Conservation (phyloP, 2,329 filamentous ascomycete genomes). For the Hirsutella thompsonii region DNA sequence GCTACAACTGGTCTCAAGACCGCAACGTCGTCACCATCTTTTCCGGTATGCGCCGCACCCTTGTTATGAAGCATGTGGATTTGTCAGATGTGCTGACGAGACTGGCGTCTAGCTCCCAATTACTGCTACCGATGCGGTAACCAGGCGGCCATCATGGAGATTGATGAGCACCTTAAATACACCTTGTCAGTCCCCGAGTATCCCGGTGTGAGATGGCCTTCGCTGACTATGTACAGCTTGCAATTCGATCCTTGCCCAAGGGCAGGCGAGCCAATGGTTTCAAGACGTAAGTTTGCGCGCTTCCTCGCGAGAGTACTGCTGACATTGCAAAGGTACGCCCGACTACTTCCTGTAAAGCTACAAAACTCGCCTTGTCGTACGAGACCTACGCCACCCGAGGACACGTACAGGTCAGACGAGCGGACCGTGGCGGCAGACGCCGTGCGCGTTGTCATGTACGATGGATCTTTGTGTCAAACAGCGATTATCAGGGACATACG, state of each 20-base stretch:
- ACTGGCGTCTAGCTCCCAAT: constrained; percentile 49
- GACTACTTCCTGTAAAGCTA: constrained; percentile 87
- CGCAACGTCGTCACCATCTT: constrained; percentile 98
- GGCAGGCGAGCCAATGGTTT: constrained; percentile 97
- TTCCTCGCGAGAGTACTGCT: constrained; percentile 7
- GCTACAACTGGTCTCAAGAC: constrained; percentile 99
- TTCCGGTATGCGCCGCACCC: constrained; percentile 51
- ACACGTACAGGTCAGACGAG: constrained; percentile 8
- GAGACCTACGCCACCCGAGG: not conserved
- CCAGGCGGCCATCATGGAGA: constrained; percentile 99
- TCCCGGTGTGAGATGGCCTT: not conserved
- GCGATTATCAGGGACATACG: too few species aligned
- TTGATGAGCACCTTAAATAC: constrained; percentile 98
- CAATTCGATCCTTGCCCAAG: constrained; percentile 98
- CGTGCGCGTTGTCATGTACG: constrained; percentile 12
- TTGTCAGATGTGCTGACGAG: constrained; percentile 3
- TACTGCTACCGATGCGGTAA: constrained; percentile 99
- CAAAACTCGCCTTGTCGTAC: constrained; percentile 2
- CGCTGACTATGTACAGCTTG: constrained; percentile 46
- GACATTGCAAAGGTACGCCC: constrained; percentile 50
- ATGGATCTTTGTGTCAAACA: not conserved
- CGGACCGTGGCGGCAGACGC: constrained; percentile 7
- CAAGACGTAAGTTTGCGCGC: constrained; percentile 50
- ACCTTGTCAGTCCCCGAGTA: constrained; percentile 99
- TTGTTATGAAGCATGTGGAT: not conserved